phyloP scores from a whole-genome alignment of 2,329 filamentous ascomycete genomes.

The Botryotinia globosa region DNA sequence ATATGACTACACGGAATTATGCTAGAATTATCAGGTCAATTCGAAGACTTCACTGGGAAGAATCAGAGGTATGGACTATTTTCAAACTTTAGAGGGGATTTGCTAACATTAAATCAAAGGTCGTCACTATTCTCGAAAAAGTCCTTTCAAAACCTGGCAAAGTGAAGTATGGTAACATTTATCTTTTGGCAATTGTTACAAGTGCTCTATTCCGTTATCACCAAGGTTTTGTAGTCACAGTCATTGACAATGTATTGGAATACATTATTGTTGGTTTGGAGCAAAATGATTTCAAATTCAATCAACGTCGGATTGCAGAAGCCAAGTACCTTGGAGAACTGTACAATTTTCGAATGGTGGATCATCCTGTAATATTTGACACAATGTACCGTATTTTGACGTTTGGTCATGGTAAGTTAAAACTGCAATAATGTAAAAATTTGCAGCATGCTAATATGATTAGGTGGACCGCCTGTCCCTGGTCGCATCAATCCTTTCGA shows the following conservation, averaged over 20 bases:
- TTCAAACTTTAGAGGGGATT: background rate
- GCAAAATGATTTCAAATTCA: slow-evolving; percentile 95
- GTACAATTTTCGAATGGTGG: slow-evolving; percentile 96
- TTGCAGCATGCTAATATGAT: slow-evolving; percentile 33
- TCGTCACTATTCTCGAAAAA: slow-evolving; percentile 57
- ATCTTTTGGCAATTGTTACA: slow-evolving; percentile 85
- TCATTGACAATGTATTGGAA: slow-evolving; percentile 90
- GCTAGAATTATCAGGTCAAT: slow-evolving; percentile 93
- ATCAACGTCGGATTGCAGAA: slow-evolving; percentile 89
- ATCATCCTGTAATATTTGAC: slow-evolving; percentile 93
- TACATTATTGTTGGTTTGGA: slow-evolving; percentile 85
- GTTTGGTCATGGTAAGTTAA: slow-evolving; percentile 66
- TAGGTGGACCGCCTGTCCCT: slow-evolving; percentile 73
- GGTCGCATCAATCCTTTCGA: slow-evolving; percentile 77
- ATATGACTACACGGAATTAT: slow-evolving; percentile 91
- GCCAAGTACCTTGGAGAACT: slow-evolving; percentile 95
- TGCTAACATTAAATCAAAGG: slow-evolving; percentile 25
- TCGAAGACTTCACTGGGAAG: slow-evolving; percentile 95
- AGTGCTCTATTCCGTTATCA: slow-evolving; percentile 90
- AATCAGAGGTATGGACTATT: slow-evolving; percentile 62
- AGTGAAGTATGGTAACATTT: slow-evolving; percentile 96
- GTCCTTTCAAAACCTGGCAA: slow-evolving; percentile 95
- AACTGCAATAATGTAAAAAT: background rate
- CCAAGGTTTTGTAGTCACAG: slow-evolving; percentile 81
- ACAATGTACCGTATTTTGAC: slow-evolving; percentile 91